Conservation (phyloP, 2,329 filamentous ascomycete genomes). For the Paraconiothyrium sp. region DNA sequence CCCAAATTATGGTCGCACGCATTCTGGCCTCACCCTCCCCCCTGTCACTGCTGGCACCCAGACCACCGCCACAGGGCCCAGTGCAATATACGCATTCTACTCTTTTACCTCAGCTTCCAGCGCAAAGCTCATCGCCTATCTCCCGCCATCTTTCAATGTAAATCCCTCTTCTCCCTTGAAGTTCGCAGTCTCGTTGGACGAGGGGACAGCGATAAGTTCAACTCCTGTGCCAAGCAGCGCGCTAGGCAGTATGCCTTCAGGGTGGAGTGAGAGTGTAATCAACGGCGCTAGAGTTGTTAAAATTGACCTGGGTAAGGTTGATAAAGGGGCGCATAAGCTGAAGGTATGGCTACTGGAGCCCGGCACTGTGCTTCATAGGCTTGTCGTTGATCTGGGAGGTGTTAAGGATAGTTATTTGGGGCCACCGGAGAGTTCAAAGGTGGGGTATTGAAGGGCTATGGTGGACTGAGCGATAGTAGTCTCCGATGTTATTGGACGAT, state of each 20-base stretch:
- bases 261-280: slow-evolving; percentile 58
- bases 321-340: slow-evolving; percentile 45
- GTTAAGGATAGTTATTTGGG: slow-evolving; percentile 32
- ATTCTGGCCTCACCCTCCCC: slow-evolving; percentile 32
- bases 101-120: slow-evolving; percentile 19
- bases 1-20: slow-evolving; percentile 38
- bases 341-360: slow-evolving; percentile 43
- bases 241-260: slow-evolving; percentile 51
- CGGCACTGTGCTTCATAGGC: slow-evolving; percentile 23
- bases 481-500: background rate
- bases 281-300: slow-evolving; percentile 58
- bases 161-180: slow-evolving; percentile 57
- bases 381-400: slow-evolving; percentile 33
- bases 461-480: background rate
- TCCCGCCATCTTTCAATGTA: slow-evolving; percentile 58
- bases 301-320: slow-evolving; percentile 36
- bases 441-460: slow-evolving; percentile 7
- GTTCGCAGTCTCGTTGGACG: slow-evolving; percentile 58
- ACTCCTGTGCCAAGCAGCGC: slow-evolving; percentile 41
- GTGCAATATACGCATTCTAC: slow-evolving; percentile 31
- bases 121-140: slow-evolving; percentile 44
- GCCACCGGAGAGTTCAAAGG: slow-evolving; percentile 24
- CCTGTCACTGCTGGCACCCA: slow-evolving; percentile 29
- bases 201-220: slow-evolving; percentile 28
- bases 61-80: slow-evolving; percentile 24